Evolutionary conservation across 768 basidiomycete species (phyloP), one percentile per base, ranked within the genome.

Genomic region (Hemileccinum impolitum): DNA sequence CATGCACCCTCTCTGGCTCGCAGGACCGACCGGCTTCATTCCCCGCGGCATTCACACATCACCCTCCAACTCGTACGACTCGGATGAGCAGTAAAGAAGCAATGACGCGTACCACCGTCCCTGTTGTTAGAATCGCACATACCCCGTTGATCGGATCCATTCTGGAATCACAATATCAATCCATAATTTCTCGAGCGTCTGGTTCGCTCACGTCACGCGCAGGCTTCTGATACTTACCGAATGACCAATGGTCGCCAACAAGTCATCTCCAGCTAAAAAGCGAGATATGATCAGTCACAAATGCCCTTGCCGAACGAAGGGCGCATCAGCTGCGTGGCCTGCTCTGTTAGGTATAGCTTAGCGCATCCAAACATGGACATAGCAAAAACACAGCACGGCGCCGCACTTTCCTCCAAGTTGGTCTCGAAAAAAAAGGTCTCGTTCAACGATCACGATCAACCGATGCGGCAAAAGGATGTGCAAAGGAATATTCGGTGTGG

Each of bases 311-410:
- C 54, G 61, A 51, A 31, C 52, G 47, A 59, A 61, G 52, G 62
- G 64, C 66, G 66, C 66, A 68, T 66, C 65, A 67, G 36, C 65
- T 48, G 64, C 67, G 55, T 62, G 67, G 52, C 51, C 45, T 54
- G 10, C 56, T 50, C 49, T 5, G 45, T 51, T 58, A 49, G 52
- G 59, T 45, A 54, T 48, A 41, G 35, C 30, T 18, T 30, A 51
- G 39, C 40, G 32, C 35, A 18, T 48, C 55, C 61, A 32, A 55
- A 60, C 47, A 53, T 50, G 42, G 56, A 55, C 44, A 63, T 60
- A 55, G 45, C 55, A 40, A 52, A 50, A 30, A 48, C 45, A 39
- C 23, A 36, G 21, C 39, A 36, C 36, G 23, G 23, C 23, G 23
- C 23, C 3, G 6, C 2, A 30, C 28, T 30, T 30, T 3, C 28